These are phyloP conservation scores for Chlorella sorokiniana DNA, from an alignment of 139 green algal genomes.

Conservation along the genomic window DNA sequence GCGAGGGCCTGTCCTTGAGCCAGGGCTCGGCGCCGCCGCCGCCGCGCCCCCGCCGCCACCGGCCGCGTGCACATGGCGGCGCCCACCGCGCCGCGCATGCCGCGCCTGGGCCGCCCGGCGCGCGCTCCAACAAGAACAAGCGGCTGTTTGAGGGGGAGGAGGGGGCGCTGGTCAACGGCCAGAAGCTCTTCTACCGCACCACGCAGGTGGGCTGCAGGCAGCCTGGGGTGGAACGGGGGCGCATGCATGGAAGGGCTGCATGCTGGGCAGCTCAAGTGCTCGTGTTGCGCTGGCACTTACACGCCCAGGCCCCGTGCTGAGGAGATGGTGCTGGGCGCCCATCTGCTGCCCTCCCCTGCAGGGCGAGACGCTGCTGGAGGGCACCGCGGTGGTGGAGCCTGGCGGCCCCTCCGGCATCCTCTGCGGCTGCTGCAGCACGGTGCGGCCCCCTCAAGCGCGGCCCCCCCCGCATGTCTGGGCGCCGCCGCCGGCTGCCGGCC, in stretches of 20 bases:
- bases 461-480: background rate
- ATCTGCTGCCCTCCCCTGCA: constrained; percentile 33
- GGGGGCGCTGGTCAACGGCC: constrained; percentile 50
- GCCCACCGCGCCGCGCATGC: background rate
- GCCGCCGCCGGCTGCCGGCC: background rate
- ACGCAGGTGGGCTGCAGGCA: constrained; percentile 9
- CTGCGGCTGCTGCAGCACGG: constrained; percentile 80
- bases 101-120: constrained; percentile 36
- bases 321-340: too few species aligned
- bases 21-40: background rate
- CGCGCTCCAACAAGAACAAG: constrained; percentile 73
- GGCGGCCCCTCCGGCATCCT: constrained; percentile 72
- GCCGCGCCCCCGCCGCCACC: background rate
- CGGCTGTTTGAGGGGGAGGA: constrained; percentile 69
- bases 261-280: background rate
- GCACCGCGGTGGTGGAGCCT: constrained; percentile 41
- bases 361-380: constrained; percentile 64
- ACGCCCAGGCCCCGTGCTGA: too few species aligned
- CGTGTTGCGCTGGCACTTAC: background rate
- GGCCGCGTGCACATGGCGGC: constrained; percentile 45
- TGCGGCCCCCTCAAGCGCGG: constrained; percentile 28
- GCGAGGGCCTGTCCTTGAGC: background rate
- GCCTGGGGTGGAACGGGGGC: background rate
- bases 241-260: background rate
- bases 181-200: constrained; percentile 47